Base-by-base conservation (phyloP, 805 yeast genomes). In the Candida tallmaniae region DNA sequence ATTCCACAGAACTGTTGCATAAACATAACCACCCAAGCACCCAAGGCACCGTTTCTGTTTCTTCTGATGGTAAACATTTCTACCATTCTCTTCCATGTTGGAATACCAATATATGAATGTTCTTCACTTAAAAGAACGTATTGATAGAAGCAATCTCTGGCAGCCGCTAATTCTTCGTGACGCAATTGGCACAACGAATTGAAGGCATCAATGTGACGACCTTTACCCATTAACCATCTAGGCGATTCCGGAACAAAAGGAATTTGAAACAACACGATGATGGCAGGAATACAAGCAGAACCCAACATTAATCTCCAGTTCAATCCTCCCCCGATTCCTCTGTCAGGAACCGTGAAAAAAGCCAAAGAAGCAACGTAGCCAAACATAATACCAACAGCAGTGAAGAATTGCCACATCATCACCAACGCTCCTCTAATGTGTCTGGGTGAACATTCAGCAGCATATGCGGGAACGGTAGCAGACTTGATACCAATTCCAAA, bases 1-100 rank as follows among this genome's bases (percentile, higher is more conserved):
- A 86, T 76, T 47, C 95, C 95, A 61, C 95, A 86, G 63, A 85
- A 83, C 56, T 86, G 95, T 64, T 86, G 95, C 86, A 82, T 81
- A 52, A 85, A 83, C 78, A 87, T 86, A 40, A 80, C 86, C 44
- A 85, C 71, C 74, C 82, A 81, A 3, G 94, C 77, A 36, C 85
- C 95, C 37, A 81, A 47, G 6, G 85, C 77, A 34, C 93, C 94
- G 52, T 86, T 82, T 60, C 95, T 75, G 58, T 83, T 84, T 67
- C 96, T 76, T 57, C 93, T 74, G 30, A 83, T 68, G 1, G 80
- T 70, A 53, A 85, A 67, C 66, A 84, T 63, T 53, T 80, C 83
- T 34, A 59, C 60, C 30, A 75, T 33, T 50, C 78, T 73, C 44
- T 54, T 60, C 47, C 50, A 52, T 36, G 70, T 68, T 15, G 78